Base-by-base conservation (phyloP, 2,329 filamentous ascomycete species). In the Stenocarpella maydis region DNA sequence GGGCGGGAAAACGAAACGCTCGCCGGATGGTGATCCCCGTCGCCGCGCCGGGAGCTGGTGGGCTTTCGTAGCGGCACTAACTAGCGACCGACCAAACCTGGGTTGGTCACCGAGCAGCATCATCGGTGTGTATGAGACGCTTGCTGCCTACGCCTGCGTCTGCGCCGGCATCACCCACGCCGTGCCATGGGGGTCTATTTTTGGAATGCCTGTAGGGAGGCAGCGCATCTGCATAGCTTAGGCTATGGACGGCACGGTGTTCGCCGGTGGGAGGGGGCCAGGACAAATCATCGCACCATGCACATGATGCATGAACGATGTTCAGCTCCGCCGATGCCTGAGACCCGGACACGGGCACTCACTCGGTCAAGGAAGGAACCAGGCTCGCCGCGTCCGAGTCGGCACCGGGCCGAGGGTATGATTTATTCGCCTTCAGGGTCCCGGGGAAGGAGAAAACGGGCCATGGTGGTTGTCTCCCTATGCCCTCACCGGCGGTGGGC, bases 271-370 rank as follows among this genome's bases (percentile, higher is more conserved):
- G 31, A 34, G 4, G 24, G 31, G 52, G 12, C 24, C n/a, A n/a
- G n/a, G n/a, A n/a, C n/a, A n/a, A 17, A 9, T 26, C 34, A 43
- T 43, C 54, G 15, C 31, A 5, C 21, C 26, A 47, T 47, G 55
- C 41, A 31, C 41, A 47, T 61, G 49, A 61, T 47, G 55, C 55
- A 47, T 47, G n/a, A 45, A 61, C 17, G 19, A 34, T 31, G 41
- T 24, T 12, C 34, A 7, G 6, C 34, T 12, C 34, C n/a, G 26
- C 19, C 41, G 37, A 2, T 3, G 12, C 28, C 28, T 39, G 52
- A 47, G 41, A 21, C 43, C n/a, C 41, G 41, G 55, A 14, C 19
- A n/a, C n/a, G n/a, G n/a, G n/a, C n/a, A n/a, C n/a, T n/a, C n/a
- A 28, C 55, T n/a, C 41, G 19, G 55, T 61, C 41, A 2, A 34